These are phyloP conservation scores for Punctularia strigosozonata DNA, from an alignment of 768 basidiomycete species.

Conservation along the genomic window DNA sequence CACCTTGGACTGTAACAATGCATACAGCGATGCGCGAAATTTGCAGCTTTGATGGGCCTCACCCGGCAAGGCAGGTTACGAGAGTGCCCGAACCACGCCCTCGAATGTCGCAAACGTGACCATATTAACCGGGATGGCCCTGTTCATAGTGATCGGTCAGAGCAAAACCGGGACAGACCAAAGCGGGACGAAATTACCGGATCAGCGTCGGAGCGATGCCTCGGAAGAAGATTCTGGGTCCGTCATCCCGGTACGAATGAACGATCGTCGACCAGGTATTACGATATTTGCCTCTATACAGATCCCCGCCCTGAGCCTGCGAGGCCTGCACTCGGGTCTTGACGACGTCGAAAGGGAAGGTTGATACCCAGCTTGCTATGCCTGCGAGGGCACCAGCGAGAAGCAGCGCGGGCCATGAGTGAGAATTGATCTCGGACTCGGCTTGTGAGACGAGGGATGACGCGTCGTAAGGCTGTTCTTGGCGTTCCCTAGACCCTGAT, in stretches of 20 bases:
- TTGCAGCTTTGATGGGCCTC: too few relatives aligned
- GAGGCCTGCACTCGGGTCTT: conserved; percentile 88
- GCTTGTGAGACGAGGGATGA: conserved; percentile 29
- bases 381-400: conserved; percentile 72
- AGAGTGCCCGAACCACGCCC: conserved; percentile 31
- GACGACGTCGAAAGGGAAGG: conserved; percentile 83
- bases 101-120: conserved; percentile 72
- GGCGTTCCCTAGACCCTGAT: conserved; percentile 7
- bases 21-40: too few relatives aligned
- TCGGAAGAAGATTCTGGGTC: conserved; percentile 57
- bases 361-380: conserved; percentile 63
- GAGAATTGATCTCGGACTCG: conserved; percentile 22
- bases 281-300: conserved; percentile 38
- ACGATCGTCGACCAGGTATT: conserved; percentile 46
- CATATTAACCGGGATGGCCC: conserved; percentile 82
- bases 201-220: conserved; percentile 76
- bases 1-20: too few relatives aligned
- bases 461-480: conserved; percentile 13
- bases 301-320: conserved; percentile 12
- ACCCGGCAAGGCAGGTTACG: too few relatives aligned
- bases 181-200: conserved; percentile 32
- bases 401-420: conserved; percentile 48
- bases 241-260: conserved; percentile 53
- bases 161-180: conserved; percentile 1
- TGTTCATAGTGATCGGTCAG: conserved; percentile 14